Base-by-base conservation (phyloP, 108 stramenopile genomes). In the Ochromonas danica region DNA sequence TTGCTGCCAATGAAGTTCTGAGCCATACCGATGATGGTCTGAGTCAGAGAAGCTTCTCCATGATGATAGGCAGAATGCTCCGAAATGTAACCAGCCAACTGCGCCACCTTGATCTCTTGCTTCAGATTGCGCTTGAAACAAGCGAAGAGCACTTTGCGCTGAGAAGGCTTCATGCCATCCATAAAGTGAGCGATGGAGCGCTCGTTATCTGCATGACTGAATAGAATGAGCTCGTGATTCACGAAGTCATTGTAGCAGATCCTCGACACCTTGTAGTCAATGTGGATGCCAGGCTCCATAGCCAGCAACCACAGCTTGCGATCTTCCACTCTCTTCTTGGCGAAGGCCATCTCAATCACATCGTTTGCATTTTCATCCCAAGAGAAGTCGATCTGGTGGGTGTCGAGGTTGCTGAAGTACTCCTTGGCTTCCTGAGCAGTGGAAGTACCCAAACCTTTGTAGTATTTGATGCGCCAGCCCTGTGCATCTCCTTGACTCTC, bases 131-230 rank as follows among this genome's bases (percentile, higher is more conserved):
- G 90, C 88, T 98, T 98, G 92, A 99, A 97, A 82, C 97, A 98
- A 27, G 93, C 90, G 83, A 90, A 98, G 22, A 99, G 88, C 1
- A 99, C 96, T 88, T 99, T 99, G 33, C 99, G 91, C 86, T 98
- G 97, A 14, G 95, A 94, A 0, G 97, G 97, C 87, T 99, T 99
- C 79, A 99, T 91, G 0, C 99, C 99, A 81, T 99, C 99, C 80
- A 98, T 84, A 27, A 97, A 75, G 85, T 90, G 89, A 14, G 97
- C 94, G 70, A 99, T 95, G 1, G 94, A 95, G 33, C 99, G 90
- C 79, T 83, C 84, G 81, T 97, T 97, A 86, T 99, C 99, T 61
- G 91, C 91, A 40, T 87, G 78, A 36, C 95, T 96, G 85, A 97
- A 99, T 51, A 96, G 93, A 62, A 97, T 92, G 22, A 97, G 93